Evolutionary conservation across 495 filamentous ascomycete genomes (phyloP), one percentile per base, ranked within the genome.

Genomic region (Bathelium albidoporum): DNA sequence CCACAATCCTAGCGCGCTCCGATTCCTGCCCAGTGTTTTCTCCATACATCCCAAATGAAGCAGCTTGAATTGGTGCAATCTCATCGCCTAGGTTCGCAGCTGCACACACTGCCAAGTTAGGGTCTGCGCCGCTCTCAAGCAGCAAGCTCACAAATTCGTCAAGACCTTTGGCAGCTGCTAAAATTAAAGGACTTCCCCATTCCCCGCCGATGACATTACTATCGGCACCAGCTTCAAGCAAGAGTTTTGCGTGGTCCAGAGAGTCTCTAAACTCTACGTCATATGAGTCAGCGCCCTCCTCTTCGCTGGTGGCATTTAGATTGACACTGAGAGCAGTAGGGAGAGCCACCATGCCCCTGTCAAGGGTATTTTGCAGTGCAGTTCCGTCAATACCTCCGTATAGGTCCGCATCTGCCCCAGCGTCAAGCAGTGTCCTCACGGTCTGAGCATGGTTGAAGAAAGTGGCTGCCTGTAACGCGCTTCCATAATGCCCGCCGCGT

Each of bases 391-490:
- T 3, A 5, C 62, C 62, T 12, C 65, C 63, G 16, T 64, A 41
- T n/a, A 58, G 58, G 44, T 64, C 53, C 9, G 64, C 62, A 58
- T 67, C 63, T 26, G 62, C 65, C 12, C 62, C 65, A 2, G 26
- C 18, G 14, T 63, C 52, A 29, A 67, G 36, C 39, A 66, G 52
- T 22, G 45, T 2, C 49, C 64, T 26, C 31, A 64, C 65, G 4
- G 64, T 32, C 52, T 41, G 43, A 16, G 43, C 22, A 39, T 66
- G 55, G 32, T 52, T 61, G 10, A 26, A 34, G 45, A 9, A n/a
- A 26, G 66, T 61, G 28, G 68, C 68, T 18, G 63, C 66, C 18
- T 61, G 53, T 1, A 68, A 58, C 12, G 68, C 66, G 45, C 44
- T 68, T 26, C 66, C 63, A 61, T 68, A 66, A 0, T 43, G 41